phyloP scores from a whole-genome alignment of 768 basidiomycete species.

The Trametes maxima region DNA sequence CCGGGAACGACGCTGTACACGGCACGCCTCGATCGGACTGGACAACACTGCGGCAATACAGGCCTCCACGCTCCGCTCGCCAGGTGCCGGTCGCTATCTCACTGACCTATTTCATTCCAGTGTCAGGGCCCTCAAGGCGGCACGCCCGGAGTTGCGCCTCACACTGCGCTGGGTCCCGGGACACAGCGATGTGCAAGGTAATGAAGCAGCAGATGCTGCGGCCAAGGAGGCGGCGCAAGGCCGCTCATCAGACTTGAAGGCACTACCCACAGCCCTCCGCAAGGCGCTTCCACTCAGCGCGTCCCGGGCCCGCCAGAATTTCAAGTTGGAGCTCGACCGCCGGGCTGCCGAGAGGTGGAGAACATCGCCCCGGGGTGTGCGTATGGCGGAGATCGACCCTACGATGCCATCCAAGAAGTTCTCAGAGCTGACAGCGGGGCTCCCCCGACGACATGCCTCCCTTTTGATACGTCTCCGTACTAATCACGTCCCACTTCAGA shows the following conservation, averaged over 20 bases:
- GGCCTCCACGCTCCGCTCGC: neutral
- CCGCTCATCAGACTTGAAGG: too few relatives aligned
- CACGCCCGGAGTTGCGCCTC: neutral
- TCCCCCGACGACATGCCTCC: too few relatives aligned
- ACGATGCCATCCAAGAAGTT: constrained; percentile 3
- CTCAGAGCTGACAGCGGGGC: too few relatives aligned
- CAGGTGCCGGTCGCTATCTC: constrained; percentile 6
- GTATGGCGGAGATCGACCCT: neutral
- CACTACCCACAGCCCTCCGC: too few relatives aligned
- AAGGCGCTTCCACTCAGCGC: too few relatives aligned
- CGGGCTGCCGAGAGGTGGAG: neutral
- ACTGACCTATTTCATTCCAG: too few relatives aligned
- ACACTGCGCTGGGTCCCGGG: constrained; percentile 20
- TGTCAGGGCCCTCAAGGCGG: neutral
- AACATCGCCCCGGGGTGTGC: neutral
- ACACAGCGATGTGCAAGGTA: constrained; percentile 16
- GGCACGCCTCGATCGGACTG: constrained; percentile 2
- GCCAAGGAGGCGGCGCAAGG: too few relatives aligned
- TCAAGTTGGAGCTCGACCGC: neutral
- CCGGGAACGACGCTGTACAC: neutral
- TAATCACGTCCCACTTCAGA: too few relatives aligned
- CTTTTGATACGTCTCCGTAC: too few relatives aligned
- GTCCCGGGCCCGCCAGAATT: too few relatives aligned
- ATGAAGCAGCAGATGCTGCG: constrained; percentile 17
- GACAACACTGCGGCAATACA: constrained; percentile 16